These are phyloP conservation scores for Penicillium polonicum DNA, from an alignment of 2,329 filamentous ascomycete species.

Conservation along the genomic window DNA sequence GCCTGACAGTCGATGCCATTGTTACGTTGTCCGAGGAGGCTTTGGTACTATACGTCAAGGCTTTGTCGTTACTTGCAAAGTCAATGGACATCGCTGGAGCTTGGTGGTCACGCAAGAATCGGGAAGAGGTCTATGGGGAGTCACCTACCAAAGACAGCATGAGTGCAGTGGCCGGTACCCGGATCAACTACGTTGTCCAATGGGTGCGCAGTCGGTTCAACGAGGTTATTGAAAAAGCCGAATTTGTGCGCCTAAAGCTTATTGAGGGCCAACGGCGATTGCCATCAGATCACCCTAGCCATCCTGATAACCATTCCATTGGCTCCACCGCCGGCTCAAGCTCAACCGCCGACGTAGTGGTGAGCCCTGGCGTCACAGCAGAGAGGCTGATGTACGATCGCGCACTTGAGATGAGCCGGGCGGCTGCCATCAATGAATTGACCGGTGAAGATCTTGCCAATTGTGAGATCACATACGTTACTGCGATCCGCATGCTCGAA, in stretches of 20 bases:
- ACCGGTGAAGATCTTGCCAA: constrained; percentile 83
- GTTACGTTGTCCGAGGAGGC: constrained; percentile 91
- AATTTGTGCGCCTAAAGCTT: constrained; percentile 85
- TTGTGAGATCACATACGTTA: constrained; percentile 90
- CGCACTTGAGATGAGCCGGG: constrained; percentile 92
- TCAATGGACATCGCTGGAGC: constrained; percentile 92
- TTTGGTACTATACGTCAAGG: constrained; percentile 93
- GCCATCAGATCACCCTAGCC: constrained; percentile 79
- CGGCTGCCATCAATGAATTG: constrained; percentile 92
- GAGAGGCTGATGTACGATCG: constrained; percentile 98
- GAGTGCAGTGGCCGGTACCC: constrained; percentile 57
- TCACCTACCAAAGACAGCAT: constrained; percentile 45
- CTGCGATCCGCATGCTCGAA: constrained; percentile 91
- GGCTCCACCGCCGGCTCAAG: constrained; percentile 58
- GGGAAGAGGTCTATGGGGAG: constrained; percentile 57
- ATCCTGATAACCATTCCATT: constrained; percentile 73
- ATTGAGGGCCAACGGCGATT: constrained; percentile 81
- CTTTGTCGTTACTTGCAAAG: constrained; percentile 81
- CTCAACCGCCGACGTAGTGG: constrained; percentile 72
- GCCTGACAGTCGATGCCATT: constrained; percentile 80
- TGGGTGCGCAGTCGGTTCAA: constrained; percentile 96
- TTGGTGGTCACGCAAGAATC: constrained; percentile 83
- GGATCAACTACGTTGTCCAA: constrained; percentile 91
- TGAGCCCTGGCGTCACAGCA: constrained; percentile 86
- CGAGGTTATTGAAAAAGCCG: constrained; percentile 93